Evolutionary conservation across 2,329 filamentous ascomycete species (phyloP), one percentile per base, ranked within the genome.

Genomic region (Hypomyces rosellus): DNA sequence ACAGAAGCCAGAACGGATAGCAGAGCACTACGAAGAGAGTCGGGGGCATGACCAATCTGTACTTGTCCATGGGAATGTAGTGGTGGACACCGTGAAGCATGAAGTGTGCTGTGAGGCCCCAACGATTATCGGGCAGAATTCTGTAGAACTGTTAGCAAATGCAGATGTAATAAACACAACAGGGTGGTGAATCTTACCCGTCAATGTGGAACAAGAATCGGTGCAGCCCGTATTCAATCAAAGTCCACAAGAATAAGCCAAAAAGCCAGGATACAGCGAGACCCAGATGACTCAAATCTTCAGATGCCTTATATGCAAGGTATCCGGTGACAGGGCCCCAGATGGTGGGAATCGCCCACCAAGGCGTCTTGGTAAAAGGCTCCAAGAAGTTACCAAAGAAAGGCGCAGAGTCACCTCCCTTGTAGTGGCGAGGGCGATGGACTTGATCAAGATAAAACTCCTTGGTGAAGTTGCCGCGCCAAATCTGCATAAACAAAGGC

Each of bases 321-420:
- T 90, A 96, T 9, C 74, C 61, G 39, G 96, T 80, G 15, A 75
- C 79, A n/a, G 93, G 93, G 39, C 93, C 66, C 93, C 93, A 99
- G 2, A 95, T 54, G 0, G 76, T 76, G 3, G 93, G 93, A 11
- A 99, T 78, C 41, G 95, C 68, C 82, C 86, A 99, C 93, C 93
- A 99, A 1, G 93, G 82, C 2, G 93, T 99, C 76, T 91, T 87
- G 68, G 85, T 91, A 52, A 99, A 73, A n/a, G 93, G 93, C 72
- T 99, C 93, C n/a, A 99, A 75, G 67, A 99, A 95, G 72, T 99
- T 97, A 53, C 93, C 93, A 69, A 99, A 99, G 20, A 99, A 72
- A 16, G 93, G 93, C 36, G 93, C 93, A 6, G 90, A 96, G 55
- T 84, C 83, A 52, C 93, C 93, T 57, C 92, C 92, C 66, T 85